Evolutionary conservation across 225 moss, liverwort and hornwort species (phyloP).

Genomic region (Physcomitrium patens): DNA sequence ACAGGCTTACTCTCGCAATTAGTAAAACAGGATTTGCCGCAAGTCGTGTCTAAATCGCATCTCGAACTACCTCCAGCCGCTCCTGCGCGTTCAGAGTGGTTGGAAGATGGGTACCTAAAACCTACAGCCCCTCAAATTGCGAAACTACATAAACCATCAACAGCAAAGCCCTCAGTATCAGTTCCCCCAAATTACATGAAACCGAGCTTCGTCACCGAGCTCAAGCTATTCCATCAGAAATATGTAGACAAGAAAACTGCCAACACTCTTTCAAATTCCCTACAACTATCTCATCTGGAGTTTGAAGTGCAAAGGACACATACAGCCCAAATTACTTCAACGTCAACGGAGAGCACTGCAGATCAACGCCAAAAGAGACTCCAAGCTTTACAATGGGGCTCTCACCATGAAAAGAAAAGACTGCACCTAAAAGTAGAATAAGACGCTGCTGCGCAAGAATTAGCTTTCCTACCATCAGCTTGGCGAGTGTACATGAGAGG

Average conservation of each 20-base stretch:
- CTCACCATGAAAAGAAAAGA: not conserved
- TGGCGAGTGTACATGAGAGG: constrained; percentile 40
- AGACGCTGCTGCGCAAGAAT: not conserved
- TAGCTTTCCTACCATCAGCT: constrained; percentile 39
- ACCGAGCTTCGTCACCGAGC: not conserved
- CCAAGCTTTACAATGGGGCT: not conserved
- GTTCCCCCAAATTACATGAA: not conserved
- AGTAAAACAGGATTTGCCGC: constrained; percentile 70
- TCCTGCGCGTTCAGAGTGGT: constrained; percentile 43
- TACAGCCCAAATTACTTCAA: not conserved
- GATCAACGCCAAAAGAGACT: not conserved
- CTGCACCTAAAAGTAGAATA: not conserved
- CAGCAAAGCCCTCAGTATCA: constrained; percentile 20
- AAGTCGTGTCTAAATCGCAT: constrained; percentile 59
- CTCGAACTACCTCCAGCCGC: constrained; percentile 48
- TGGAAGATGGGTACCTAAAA: constrained; percentile 52
- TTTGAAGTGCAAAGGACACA: not conserved
- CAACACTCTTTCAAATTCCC: not conserved
- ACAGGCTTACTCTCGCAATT: constrained; percentile 60
- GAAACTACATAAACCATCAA: constrained; percentile 7
- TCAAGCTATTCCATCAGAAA: not conserved
- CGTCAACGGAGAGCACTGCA: not conserved
- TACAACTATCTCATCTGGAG: not conserved
- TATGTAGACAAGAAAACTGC: not conserved
- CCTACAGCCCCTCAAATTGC: constrained; percentile 27